Evolutionary conservation across 2,329 filamentous ascomycete genomes (phyloP).

Genomic region (Phaeosphaeriaceae sp.): DNA sequence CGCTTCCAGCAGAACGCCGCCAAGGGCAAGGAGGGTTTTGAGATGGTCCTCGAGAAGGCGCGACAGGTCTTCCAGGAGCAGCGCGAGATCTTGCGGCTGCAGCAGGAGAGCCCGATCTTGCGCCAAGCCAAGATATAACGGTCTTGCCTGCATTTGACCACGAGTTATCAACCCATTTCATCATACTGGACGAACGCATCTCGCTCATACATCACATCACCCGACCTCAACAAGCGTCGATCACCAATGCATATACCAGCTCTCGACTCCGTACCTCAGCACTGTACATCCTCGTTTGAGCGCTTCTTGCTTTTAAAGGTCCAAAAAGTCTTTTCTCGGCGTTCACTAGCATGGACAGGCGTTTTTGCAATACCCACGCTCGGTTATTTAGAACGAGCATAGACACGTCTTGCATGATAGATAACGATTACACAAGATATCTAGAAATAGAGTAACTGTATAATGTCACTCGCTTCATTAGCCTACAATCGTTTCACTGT

Average conservation of each 20-base stretch:
- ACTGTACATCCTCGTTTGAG: constrained; percentile 1
- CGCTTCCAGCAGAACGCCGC: constrained; percentile 90
- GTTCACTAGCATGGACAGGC: constrained; percentile 7
- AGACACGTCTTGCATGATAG: constrained; percentile 8
- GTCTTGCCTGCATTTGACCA: not conserved
- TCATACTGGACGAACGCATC: not conserved
- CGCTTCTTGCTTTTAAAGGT: not conserved
- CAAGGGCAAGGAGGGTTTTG: constrained; percentile 92
- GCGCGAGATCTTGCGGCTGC: constrained; percentile 65
- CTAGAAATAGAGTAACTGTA: constrained; percentile 8
- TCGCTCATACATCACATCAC: not conserved
- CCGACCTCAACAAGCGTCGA: not conserved
- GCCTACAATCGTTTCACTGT: no score
- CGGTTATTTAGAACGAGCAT: constrained; percentile 1
- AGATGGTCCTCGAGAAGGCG: constrained; percentile 92
- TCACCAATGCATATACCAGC: not conserved
- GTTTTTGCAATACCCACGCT: constrained; percentile 8
- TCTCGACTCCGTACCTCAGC: constrained; percentile 1
- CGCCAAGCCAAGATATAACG: constrained; percentile 40
- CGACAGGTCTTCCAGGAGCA: constrained; percentile 91
- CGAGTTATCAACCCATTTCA: not conserved
- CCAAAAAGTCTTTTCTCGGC: constrained; percentile 7
- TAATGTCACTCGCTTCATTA: constrained; percentile 6
- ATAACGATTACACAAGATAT: constrained; percentile 4
- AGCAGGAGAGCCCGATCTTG: constrained; percentile 47